Conservation (phyloP, 1,284 basidiomycete species). For the Trichosporon inkin region DNA sequence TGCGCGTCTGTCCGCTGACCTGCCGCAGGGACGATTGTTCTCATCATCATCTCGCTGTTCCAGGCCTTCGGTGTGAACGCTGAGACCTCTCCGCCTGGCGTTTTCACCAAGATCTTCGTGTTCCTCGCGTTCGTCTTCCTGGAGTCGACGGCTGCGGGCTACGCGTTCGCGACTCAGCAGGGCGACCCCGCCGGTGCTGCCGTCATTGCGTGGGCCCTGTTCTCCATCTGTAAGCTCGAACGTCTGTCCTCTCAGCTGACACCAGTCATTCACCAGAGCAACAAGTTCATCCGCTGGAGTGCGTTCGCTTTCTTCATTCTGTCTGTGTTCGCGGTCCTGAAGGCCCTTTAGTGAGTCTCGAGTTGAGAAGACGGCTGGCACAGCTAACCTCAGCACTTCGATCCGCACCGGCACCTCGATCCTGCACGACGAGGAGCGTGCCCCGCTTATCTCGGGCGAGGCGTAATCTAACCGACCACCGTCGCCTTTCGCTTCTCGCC, state of each 20-base stretch:
- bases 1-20: neutral
- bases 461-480: neutral
- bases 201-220: constrained; percentile 48
- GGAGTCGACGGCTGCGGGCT: constrained; percentile 83
- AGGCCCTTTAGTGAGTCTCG: constrained; percentile 52
- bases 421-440: constrained; percentile 78
- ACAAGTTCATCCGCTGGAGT: constrained; percentile 78
- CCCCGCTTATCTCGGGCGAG: constrained; percentile 58
- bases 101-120: constrained; percentile 90
- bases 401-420: constrained; percentile 50
- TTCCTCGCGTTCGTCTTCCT: constrained; percentile 90
- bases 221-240: constrained; percentile 44
- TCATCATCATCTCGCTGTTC: constrained; percentile 82
- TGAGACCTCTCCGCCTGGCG: constrained; percentile 61
- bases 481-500: neutral
- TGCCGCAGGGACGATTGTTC: constrained; percentile 66
- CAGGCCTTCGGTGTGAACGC: constrained; percentile 85
- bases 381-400: constrained; percentile 38
- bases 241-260: constrained; percentile 8
- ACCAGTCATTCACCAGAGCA: constrained; percentile 58
- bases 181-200: constrained; percentile 62
- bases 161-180: constrained; percentile 81
- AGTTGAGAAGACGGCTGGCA: no score
- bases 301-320: constrained; percentile 81
- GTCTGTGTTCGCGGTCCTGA: constrained; percentile 74